Evolutionary conservation across 2,329 filamentous ascomycete species (phyloP), one percentile per base, ranked within the genome.

Genomic region (Fusarium austroafricanum): DNA sequence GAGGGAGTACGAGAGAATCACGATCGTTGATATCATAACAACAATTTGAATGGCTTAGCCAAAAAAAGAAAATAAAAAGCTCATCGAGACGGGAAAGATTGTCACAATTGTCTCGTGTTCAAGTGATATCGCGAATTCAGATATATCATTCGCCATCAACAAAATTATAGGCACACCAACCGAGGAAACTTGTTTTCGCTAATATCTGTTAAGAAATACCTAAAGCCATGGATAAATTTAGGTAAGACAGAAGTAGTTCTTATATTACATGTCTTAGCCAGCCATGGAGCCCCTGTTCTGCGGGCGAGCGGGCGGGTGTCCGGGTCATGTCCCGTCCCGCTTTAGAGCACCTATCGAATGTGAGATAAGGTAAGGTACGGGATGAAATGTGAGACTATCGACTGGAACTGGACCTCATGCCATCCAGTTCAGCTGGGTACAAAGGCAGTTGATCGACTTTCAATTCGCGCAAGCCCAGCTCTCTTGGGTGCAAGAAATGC

Each of bases 381-480:
- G 14, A 55, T 37, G 14, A 39, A 60, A 21, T 42, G 56, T 61
- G 49, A 63, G 55, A 60, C 59, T 51, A 43, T 51, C 51, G 28
- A 38, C 45, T 52, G 39, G 39, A 28, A 38, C 45, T 52, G 39
- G 39, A 63, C 31, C 33, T 56, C 49, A 62, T n/a, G 21, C 44
- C 21, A 17, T 33, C 31, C 31, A 29, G 26, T 38, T 47, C 40
- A 43, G 37, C 60, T 42, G 35, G 35, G 49, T 55, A 52, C 53
- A 59, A 47, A 67, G 49, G 37, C 56, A 52, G 46, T 51, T 37
- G 18, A 29, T 52, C 58, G 28, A 38, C 65, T 51, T 63, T 21
- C 43, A 42, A 59, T 62, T 70, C 61, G 39, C 50, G 53, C 61
- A 67, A 66, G 42, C 52, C 45, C 53, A 55, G 38, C 61, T 59